Base-by-base conservation (phyloP, 2,329 filamentous ascomycete genomes). In the Fusarium coicis region DNA sequence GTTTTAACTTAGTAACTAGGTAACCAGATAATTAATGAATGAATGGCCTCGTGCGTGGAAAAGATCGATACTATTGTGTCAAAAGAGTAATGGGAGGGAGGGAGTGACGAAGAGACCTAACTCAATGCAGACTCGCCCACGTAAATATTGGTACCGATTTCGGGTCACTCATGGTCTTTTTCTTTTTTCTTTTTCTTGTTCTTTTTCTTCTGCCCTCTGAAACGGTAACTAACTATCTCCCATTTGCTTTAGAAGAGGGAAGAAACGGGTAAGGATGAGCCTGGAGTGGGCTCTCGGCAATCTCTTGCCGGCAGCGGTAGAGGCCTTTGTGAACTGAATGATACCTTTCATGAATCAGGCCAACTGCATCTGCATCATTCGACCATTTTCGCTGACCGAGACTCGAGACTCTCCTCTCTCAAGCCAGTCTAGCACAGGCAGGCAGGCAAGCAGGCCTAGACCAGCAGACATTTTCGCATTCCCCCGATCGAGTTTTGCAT, bases 321-420 rank as follows among this genome's bases (percentile, higher is more conserved):
- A 70, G 53, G 47, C 52, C 56, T 58, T 40, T 49, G 10, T 49
- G 10, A 40, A 42, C 8, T 56, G 44, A 46, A 55, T 43, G 36
- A 63, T 44, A 46, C 55, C 37, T 40, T 49, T 23, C 68, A 70
- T 63, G 61, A 67, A 73, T 64, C 66, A 68, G 52, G 58, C 32
- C 36, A 23, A 42, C 23, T 42, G 18, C 18, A 39, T 39, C 32
- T 34, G 12, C 42, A 26, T 64, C 50, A 56, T 71, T 71, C 68
- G 62, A 63, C 62, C 71, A 34, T 74, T 74, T 74, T 74, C 68
- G 71, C 59, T 74, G 71, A 74, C 71, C 71, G 71, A 73, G 56
- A 70, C 53, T 73, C 43, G 15, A 32, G 15, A 18, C 32, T 34
- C 32, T 12, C 11, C 28, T 18, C 28, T 32, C 19, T 47, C 44